Percentiles rank a stretch among this genome's conserved stretches.
These are phyloP conservation scores for Gentiana macrophylla DNA, from an alignment of 257 asterid species.

Conservation along the genomic window DNA sequence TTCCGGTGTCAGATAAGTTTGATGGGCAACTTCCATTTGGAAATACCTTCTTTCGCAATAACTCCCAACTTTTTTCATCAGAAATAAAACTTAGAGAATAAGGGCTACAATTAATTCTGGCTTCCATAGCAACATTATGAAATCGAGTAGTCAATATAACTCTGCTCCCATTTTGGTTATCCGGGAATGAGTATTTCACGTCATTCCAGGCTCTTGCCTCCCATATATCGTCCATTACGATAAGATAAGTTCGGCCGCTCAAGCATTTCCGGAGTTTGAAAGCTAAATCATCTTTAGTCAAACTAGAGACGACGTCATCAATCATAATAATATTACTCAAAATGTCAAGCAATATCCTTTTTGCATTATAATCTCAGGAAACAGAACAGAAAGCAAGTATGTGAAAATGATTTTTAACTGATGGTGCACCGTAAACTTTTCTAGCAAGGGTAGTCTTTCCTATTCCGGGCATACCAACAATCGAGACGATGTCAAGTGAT, in stretches of 20 bases:
- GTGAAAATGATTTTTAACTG: conserved; percentile 1
- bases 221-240: conserved; percentile 18
- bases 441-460: conserved; percentile 9
- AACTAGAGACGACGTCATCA: not conserved
- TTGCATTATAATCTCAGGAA: not conserved
- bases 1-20: conserved; percentile 6
- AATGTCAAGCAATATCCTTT: not conserved
- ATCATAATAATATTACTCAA: not conserved
- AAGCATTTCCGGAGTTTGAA: conserved; percentile 2
- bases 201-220: conserved; percentile 4
- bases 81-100: not conserved
- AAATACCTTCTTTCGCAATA: conserved; percentile 3
- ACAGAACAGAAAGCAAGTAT: conserved; percentile 2
- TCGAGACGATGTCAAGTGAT: not conserved
- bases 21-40: not conserved
- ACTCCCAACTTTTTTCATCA: conserved; percentile 8
- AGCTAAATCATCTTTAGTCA: conserved; percentile 2
- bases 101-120: not conserved
- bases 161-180: conserved; percentile 12
- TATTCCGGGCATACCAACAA: conserved; percentile 11
- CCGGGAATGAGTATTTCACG: not conserved
- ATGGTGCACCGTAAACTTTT: not conserved
- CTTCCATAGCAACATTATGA: conserved; percentile 1
- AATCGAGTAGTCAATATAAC: conserved; percentile 10
- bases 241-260: conserved; percentile 4